Base-by-base conservation (phyloP, 1,284 basidiomycete genomes). In the Malassezia vespertilionis region DNA sequence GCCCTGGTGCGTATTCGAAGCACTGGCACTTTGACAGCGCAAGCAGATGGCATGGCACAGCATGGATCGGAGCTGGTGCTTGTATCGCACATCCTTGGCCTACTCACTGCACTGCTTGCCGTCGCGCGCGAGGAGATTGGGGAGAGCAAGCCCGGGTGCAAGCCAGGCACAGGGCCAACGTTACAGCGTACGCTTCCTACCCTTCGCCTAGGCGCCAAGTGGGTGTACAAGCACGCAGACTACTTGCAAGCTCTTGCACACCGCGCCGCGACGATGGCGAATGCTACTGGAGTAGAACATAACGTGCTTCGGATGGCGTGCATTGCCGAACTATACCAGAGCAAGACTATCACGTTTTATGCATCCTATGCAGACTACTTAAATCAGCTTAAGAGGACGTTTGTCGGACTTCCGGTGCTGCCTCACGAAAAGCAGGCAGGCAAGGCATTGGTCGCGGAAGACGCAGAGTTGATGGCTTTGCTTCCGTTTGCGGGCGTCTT, bases 391-490 rank as follows among this genome's bases (percentile, higher is more conserved):
- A 87, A 88, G 0, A n/a, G n/a, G n/a, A n/a, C n/a, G n/a, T 70
- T 75, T 2, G 75, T 76, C 3, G 75, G 75, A 35, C 71, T 93
- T 18, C 86, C 85, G 8, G 50, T 55, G 3, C 52, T 52, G 7
- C 75, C 77, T 1, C 77, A 80, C n/a, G n/a, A n/a, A n/a, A n/a
- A n/a, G n/a, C n/a, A n/a, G n/a, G n/a, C n/a, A n/a, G n/a, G n/a
- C n/a, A n/a, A n/a, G n/a, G n/a, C n/a, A n/a, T n/a, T n/a, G n/a
- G 73, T 96, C 46, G 87, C 93, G 54, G 91, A 97, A 71, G 91
- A 97, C 71, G 72, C 82, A 4, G 90, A 96, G 51, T 79, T 93
- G 76, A 76, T 78, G 32, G 91, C 89, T 0, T 95, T 93, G 67
- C 74, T 82, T 15, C 91, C 91, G 2, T 75, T 95, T 38, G 79